Percentiles rank a stretch among this genome's conserved stretches.
These are phyloP conservation scores for Nepenthes mirabilis DNA, from an alignment of 148 eudicot genomes.

Conservation along the genomic window DNA sequence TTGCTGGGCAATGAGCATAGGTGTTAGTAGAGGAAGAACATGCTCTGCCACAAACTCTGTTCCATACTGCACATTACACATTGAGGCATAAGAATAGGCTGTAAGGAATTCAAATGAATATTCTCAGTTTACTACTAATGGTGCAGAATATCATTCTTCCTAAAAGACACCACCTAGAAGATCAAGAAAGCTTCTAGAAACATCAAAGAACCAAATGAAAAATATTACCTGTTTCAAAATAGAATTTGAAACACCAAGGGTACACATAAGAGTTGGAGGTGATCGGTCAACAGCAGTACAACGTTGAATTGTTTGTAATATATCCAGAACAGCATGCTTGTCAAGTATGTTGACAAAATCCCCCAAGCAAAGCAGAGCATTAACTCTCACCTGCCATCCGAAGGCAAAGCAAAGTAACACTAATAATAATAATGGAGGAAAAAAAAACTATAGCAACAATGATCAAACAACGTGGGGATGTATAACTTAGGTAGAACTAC, in stretches of 20 bases:
- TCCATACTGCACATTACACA: slow-evolving; percentile 48
- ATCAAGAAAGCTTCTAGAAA: background rate
- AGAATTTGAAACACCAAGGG: slow-evolving; percentile 79
- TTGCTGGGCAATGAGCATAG: slow-evolving; percentile 79
- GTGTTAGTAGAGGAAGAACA: slow-evolving; percentile 72
- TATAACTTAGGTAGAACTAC: too few relatives aligned
- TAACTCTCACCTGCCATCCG: slow-evolving; percentile 82
- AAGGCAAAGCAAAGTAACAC: slow-evolving; percentile 1
- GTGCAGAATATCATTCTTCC: too few relatives aligned
- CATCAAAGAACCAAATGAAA: background rate
- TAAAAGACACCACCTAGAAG: background rate
- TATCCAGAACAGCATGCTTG: slow-evolving; percentile 52
- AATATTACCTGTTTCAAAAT: slow-evolving; percentile 70
- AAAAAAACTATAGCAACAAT: background rate
- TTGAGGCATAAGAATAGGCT: slow-evolving; percentile 7
- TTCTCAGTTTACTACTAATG: background rate
- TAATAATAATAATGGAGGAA: background rate
- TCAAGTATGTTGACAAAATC: slow-evolving; percentile 79
- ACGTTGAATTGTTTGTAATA: slow-evolving; percentile 82
- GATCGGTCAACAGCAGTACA: slow-evolving; percentile 94
- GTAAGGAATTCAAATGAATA: background rate
- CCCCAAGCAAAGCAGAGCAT: slow-evolving; percentile 77
- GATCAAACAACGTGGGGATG: background rate
- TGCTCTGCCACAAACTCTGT: slow-evolving; percentile 80
- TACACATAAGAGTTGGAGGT: slow-evolving; percentile 96